Conservation (phyloP, 441 rosid species). For the Erodium texanum region DNA sequence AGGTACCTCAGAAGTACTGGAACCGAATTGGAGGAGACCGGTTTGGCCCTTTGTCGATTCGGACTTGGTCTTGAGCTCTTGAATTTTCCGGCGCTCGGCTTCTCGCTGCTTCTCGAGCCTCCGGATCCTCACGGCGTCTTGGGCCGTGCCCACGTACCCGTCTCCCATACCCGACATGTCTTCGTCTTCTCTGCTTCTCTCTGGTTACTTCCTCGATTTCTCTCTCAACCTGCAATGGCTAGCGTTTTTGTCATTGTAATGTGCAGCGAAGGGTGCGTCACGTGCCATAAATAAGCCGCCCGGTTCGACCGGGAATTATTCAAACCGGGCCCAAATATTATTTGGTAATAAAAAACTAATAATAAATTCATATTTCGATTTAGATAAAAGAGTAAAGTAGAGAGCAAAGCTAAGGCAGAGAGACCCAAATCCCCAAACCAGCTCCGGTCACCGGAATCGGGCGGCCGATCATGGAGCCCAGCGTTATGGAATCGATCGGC, state of each 20-base stretch:
- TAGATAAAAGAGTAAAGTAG: too few species aligned
- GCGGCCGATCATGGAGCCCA: too few species aligned
- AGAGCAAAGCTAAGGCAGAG: too few species aligned
- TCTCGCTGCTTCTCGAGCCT: slow-evolving; percentile 95
- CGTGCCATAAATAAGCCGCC: too few species aligned
- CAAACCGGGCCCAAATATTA: too few species aligned
- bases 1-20: slow-evolving; percentile 80
- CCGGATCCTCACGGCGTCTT: slow-evolving; percentile 92
- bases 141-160: slow-evolving; percentile 96
- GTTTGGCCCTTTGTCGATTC: slow-evolving; percentile 68
- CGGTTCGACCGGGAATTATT: too few species aligned
- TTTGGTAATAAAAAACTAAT: too few species aligned
- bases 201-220: neutral
- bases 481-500: too few species aligned
- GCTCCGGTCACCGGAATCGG: too few species aligned
- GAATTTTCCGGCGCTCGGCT: slow-evolving; percentile 86
- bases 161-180: slow-evolving; percentile 99
- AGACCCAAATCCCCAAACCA: too few species aligned
- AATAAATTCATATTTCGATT: too few species aligned
- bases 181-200: neutral
- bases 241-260: neutral
- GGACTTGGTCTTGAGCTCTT: slow-evolving; percentile 81
- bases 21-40: slow-evolving; percentile 93
- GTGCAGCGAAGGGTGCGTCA: neutral
- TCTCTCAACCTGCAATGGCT: neutral